phyloP scores from a whole-genome alignment of 1,139 yeast species.

The Pneumocystis oryctolagi region DNA sequence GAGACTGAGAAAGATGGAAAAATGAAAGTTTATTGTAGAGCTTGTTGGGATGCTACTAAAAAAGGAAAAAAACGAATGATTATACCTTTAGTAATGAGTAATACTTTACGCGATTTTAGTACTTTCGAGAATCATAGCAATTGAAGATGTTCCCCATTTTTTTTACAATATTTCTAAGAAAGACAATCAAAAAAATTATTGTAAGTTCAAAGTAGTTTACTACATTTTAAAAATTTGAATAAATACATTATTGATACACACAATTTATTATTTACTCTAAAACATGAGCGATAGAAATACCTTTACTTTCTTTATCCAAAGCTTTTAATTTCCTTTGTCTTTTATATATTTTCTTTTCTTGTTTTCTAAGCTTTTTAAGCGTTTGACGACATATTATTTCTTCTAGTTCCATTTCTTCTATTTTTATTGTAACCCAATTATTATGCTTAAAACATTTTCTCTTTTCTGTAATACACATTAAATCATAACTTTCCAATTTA shows the following conservation, averaged over 20 bases:
- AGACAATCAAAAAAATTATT: background rate
- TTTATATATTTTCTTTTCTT: constrained; percentile 12
- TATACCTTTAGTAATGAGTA: constrained; percentile 1
- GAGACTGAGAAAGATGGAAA: background rate
- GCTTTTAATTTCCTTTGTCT: constrained; percentile 2
- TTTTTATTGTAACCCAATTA: constrained; percentile 45
- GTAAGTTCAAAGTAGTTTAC: background rate
- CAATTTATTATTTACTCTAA: background rate
- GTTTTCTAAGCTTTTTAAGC: constrained; percentile 11
- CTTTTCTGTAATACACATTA: constrained; percentile 45
- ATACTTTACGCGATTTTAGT: background rate
- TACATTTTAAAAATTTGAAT: background rate
- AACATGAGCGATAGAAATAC: background rate
- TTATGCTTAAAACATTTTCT: constrained; percentile 52
- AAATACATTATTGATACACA: background rate
- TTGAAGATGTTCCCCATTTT: background rate
- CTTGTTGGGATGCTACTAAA: constrained; percentile 1
- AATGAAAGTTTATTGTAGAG: constrained; percentile 2
- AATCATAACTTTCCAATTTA: constrained; percentile 17
- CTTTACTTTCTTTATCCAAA: background rate
- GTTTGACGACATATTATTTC: constrained; percentile 10
- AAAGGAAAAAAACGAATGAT: background rate
- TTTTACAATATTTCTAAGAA: background rate
- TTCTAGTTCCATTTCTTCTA: constrained; percentile 15
- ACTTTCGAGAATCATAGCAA: background rate